These are phyloP conservation scores for Mycogone perniciosa DNA, from an alignment of 2,329 filamentous ascomycete species.

Conservation along the genomic window DNA sequence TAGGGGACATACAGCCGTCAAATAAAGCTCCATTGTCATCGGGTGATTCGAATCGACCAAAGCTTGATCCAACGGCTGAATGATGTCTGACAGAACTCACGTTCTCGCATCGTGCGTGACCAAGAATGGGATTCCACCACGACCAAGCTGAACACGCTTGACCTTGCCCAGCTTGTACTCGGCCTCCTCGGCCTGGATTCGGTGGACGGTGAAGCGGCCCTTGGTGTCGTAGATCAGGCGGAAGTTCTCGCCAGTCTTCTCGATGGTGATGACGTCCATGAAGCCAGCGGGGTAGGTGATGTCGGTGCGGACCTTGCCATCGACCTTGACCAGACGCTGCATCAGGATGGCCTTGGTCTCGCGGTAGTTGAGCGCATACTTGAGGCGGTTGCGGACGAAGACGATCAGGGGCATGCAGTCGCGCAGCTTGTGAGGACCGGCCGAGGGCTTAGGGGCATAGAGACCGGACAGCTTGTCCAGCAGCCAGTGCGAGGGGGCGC, in stretches of 20 bases:
- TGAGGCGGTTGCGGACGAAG: constrained; percentile 94
- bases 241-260: constrained; percentile 99
- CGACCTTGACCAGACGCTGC: constrained; percentile 99
- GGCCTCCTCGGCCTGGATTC: constrained; percentile 97
- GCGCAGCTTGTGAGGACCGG: constrained; percentile 98
- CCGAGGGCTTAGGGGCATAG: constrained; percentile 64
- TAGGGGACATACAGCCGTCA: constrained; percentile 49
- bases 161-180: constrained; percentile 99
- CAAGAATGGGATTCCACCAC: constrained; percentile 99
- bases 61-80: constrained; percentile 99
- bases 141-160: constrained; percentile 98
- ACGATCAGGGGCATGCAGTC: constrained; percentile 98
- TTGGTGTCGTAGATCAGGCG: constrained; percentile 99
- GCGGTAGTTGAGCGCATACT: constrained; percentile 98
- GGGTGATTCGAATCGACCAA: constrained; percentile 59
- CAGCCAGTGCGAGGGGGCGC: constrained; percentile 98
- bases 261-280: constrained; percentile 99
- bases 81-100: constrained; percentile 97
- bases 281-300: constrained; percentile 94
- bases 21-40: constrained; percentile 33
- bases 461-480: constrained; percentile 98
- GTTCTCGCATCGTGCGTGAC: constrained; percentile 99
- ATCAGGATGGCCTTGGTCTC: constrained; percentile 97
- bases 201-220: constrained; percentile 99
- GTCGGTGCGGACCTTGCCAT: constrained; percentile 99